Evolutionary conservation across 768 basidiomycete genomes (phyloP).

Genomic region (Suillus placidus): DNA sequence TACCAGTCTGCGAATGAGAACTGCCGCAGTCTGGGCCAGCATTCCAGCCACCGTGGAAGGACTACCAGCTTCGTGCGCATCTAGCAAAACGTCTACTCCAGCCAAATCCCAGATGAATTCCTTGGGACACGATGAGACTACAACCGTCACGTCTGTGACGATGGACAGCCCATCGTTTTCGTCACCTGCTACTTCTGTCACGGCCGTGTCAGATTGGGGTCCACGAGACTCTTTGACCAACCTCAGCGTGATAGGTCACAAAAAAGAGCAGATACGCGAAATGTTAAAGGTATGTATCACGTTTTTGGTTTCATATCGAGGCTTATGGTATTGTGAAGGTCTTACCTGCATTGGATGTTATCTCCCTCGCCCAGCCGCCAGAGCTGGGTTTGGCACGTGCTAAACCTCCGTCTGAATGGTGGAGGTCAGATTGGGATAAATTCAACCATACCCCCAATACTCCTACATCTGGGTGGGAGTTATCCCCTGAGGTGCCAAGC

Average conservation of each 20-base stretch:
- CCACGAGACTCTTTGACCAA: background rate
- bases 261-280: background rate
- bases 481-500: background rate
- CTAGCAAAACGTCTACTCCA: conserved; percentile 1
- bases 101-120: background rate
- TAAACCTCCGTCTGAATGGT: background rate
- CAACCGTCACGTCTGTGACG: background rate
- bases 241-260: background rate
- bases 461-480: background rate
- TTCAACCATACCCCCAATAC: background rate
- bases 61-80: background rate
- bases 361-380: background rate
- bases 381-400: background rate
- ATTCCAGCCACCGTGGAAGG: conserved; percentile 27
- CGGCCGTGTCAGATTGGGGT: conserved; percentile 3
- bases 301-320: no score
- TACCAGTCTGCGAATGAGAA: conserved; percentile 31
- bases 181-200: conserved; percentile 4
- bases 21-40: conserved; percentile 27
- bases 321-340: background rate
- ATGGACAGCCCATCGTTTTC: background rate
- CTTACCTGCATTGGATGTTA: background rate
- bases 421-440: background rate
- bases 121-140: background rate
- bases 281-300: background rate